A percentile compares a stretch with the other conserved stretches of the same genome.
Evolutionary conservation across 768 basidiomycete species (phyloP).

Genomic region (Boletus rex-veris): DNA sequence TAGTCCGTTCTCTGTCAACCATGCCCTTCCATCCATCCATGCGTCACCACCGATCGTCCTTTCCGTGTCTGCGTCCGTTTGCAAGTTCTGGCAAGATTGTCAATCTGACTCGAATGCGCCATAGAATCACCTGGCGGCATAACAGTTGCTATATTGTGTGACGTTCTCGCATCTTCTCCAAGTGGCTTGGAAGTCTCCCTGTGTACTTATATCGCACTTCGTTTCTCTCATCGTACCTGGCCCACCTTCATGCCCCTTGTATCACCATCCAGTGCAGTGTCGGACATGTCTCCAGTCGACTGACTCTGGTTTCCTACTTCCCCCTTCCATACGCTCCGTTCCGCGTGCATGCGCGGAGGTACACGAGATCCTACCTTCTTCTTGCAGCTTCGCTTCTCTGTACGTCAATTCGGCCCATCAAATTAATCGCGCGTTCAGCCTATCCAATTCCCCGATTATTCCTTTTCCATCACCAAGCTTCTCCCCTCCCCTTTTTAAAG

Average conservation of each 20-base stretch:
- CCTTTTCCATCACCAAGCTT: slow-evolving; percentile 33
- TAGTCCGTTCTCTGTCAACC: slow-evolving; percentile 18
- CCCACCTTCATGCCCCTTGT: slow-evolving; percentile 6
- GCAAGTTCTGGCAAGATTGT: slow-evolving; percentile 13
- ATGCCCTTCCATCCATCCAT: slow-evolving; percentile 1
- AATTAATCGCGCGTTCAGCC: slow-evolving; percentile 32
- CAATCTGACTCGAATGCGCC: slow-evolving; percentile 6
- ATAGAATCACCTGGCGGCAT: slow-evolving; percentile 5
- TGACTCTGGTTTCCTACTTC: slow-evolving; percentile 15
- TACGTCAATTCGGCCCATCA: slow-evolving; percentile 33
- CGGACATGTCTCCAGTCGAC: slow-evolving; percentile 2
- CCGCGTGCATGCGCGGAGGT: slow-evolving; percentile 23
- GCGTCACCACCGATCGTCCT: slow-evolving; percentile 10
- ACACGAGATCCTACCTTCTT: slow-evolving; percentile 22
- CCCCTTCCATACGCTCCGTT: slow-evolving; percentile 18
- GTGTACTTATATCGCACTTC: slow-evolving; percentile 5
- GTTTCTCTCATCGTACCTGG: slow-evolving; percentile 5
- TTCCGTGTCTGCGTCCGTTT: neutral
- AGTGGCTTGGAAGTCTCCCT: neutral
- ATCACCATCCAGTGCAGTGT: slow-evolving; percentile 10
- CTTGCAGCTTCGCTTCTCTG: slow-evolving; percentile 30
- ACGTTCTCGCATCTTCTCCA: slow-evolving; percentile 5
- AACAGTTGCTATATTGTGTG: slow-evolving; percentile 11
- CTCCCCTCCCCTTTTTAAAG: slow-evolving; percentile 33
- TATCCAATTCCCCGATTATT: slow-evolving; percentile 30